Percentiles rank a stretch among this genome's conserved stretches.
Evolutionary conservation across 352 stramenopile species (phyloP).

Genomic region (Phytophthora pinifolia): DNA sequence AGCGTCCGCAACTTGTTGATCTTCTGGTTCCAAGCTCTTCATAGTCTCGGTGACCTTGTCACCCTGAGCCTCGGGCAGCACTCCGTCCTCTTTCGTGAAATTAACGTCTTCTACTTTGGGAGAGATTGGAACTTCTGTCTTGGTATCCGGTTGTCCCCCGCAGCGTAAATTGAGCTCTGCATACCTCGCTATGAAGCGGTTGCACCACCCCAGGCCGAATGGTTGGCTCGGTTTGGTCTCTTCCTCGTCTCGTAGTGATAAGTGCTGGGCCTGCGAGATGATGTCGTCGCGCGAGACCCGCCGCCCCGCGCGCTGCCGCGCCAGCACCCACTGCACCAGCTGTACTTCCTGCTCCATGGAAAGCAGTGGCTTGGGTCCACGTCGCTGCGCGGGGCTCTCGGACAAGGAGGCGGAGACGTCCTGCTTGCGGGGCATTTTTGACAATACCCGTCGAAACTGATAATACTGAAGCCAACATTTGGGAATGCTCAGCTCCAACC

Average conservation of each 20-base stretch:
- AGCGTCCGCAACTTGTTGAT: neutral
- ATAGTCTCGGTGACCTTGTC: neutral
- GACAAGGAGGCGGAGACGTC: neutral
- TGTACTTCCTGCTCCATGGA: slow-evolving; percentile 11
- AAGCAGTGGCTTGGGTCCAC: slow-evolving; percentile 24
- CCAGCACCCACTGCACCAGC: slow-evolving; percentile 14
- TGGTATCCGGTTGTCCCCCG: neutral
- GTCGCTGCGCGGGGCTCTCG: slow-evolving; percentile 9
- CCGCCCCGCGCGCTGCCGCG: slow-evolving; percentile 10
- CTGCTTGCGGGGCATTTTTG: neutral
- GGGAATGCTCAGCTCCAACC: too few species aligned
- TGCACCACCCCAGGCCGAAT: slow-evolving; percentile 26
- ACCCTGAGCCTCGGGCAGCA: neutral
- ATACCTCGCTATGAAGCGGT: slow-evolving; percentile 22
- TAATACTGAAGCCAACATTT: too few species aligned
- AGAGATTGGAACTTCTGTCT: too few species aligned
- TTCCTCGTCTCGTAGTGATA: slow-evolving; percentile 1
- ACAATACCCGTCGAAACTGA: too few species aligned
- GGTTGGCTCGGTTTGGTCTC: slow-evolving; percentile 3
- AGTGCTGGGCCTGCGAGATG: slow-evolving; percentile 12
- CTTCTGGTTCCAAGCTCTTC: neutral
- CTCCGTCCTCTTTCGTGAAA: neutral
- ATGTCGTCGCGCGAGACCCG: slow-evolving; percentile 22
- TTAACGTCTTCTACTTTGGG: neutral
- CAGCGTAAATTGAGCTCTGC: slow-evolving; percentile 18